Evolutionary conservation across 106 monocot species (phyloP), one percentile per base, ranked within the genome.

Genomic region (Allium fistulosum): DNA sequence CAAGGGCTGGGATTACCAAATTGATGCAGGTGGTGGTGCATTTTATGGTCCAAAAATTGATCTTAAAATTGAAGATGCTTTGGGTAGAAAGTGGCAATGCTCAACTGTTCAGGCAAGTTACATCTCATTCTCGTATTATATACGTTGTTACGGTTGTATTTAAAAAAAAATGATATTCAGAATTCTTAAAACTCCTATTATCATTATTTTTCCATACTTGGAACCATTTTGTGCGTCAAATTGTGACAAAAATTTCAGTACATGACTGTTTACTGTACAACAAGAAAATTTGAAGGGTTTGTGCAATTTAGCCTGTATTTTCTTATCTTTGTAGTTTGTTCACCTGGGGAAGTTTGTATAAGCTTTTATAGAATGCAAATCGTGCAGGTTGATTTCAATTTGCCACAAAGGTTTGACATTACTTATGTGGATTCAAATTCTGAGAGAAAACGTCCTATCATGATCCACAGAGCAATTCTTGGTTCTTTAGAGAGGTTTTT

Each of bases 41-140:
- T 96, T 96, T 73, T 96, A 96, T 80, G 96, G 96, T 58, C 96
- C 96, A 27, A 96, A 96, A 65, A 92, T 96, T 66, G 96, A 96
- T 79, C 77, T 96, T 17, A 96, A 96, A 81, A 96, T 96, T 74
- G 85, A 96, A 78, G 96, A 96, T 80, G 91, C 96, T 60, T 85
- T 96, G 75, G 86, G 88, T 67, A 82, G 96, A 65, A 96, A 96
- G 73, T 96, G 96, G 96, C 96, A 92, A 58, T 96, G 92, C 72
- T 96, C 96, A 22, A 96, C 96, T 48, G 78, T 96, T 26, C 96
- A 92, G 92, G 96, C 71, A 79, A 75, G 71, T 69, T 63, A 52
- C 47, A 12, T 16, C 9, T 14, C 64, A 8, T 48, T 9, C 22
- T 48, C 8, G 2, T 45, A 53, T 62, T 37, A 2, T 2, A 2